Base-by-base conservation (phyloP, 495 filamentous ascomycete species). In the Poronia punctata region DNA sequence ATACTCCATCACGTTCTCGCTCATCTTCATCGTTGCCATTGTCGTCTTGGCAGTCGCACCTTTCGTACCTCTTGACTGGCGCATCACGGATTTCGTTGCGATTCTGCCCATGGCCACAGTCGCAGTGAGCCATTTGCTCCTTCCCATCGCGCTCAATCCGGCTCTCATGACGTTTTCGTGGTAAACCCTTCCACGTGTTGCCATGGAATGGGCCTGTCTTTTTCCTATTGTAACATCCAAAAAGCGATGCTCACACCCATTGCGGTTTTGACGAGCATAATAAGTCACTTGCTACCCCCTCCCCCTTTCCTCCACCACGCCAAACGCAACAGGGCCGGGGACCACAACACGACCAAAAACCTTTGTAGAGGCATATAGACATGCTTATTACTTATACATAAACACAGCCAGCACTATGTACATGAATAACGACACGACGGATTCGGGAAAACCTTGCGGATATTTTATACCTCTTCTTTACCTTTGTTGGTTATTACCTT, bases 161-260 rank as follows among this genome's bases (percentile, higher is more conserved):
- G 83, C 82, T 19, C 64, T 88, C 51, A 88, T 88, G 83, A 84
- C 80, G 3, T 88, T 88, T 61, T 82, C 80, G 24, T 87, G 79
- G 78, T 86, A 68, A 62, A 43, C 12, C 35, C 27, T 11, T 11
- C n/a, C 12, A 30, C 14, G 17, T 1, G 17, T 28, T 29, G 8
- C 17, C 27, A 17, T 41, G n/a, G n/a, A n/a, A n/a, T n/a, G n/a
- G n/a, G n/a, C n/a, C n/a, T n/a, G 11, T 36, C 15, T 15, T 17
- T 15, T 21, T 4, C 11, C 5, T 7, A 21, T 20, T 16, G 7
- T 26, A n/a, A n/a, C n/a, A n/a, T n/a, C n/a, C n/a, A n/a, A n/a
- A n/a, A n/a, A n/a, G n/a, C n/a, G n/a, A n/a, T n/a, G n/a, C n/a
- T n/a, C n/a, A n/a, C n/a, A n/a, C n/a, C n/a, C n/a, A n/a, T n/a